These are phyloP conservation scores for Penicillium diatomitis DNA, from an alignment of 495 filamentous ascomycete genomes.

Conservation along the genomic window DNA sequence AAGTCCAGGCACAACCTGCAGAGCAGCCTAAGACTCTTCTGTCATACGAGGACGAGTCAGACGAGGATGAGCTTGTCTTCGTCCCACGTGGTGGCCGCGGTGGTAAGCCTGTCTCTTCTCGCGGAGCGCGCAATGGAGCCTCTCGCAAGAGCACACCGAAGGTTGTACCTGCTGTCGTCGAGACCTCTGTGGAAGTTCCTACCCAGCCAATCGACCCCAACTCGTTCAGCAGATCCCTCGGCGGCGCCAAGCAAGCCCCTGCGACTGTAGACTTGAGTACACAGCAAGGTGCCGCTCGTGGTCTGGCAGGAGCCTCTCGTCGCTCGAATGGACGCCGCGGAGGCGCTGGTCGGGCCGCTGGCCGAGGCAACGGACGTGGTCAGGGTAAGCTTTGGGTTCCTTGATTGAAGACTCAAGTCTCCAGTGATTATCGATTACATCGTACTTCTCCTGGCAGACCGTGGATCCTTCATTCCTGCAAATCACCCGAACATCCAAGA, in stretches of 20 bases:
- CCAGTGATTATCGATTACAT: slow-evolving; percentile 11
- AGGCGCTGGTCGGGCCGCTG: slow-evolving; percentile 17
- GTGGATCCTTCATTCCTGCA: slow-evolving; percentile 6
- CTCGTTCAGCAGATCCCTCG: slow-evolving; percentile 42
- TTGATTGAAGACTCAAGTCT: slow-evolving; percentile 24
- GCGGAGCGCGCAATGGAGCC: slow-evolving; percentile 15
- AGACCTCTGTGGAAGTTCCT: slow-evolving; percentile 32
- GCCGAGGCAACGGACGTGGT: slow-evolving; percentile 33
- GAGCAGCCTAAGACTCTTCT: slow-evolving; percentile 33
- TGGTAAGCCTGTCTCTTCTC: slow-evolving; percentile 30
- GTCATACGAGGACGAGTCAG: slow-evolving; percentile 42
- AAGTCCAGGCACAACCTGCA: slow-evolving; percentile 23
- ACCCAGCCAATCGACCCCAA: slow-evolving; percentile 47
- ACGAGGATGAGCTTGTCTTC: slow-evolving; percentile 53
- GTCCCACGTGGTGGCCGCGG: slow-evolving; percentile 38
- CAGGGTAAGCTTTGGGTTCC: slow-evolving; percentile 48
- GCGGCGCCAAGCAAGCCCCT: slow-evolving; percentile 16
- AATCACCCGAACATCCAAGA: slow-evolving; percentile 11
- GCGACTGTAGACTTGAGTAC: slow-evolving; percentile 29
- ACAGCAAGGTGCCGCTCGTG: slow-evolving; percentile 29
- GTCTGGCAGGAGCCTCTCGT: slow-evolving; percentile 30
- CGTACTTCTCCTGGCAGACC: slow-evolving; percentile 13
- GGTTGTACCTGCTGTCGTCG: slow-evolving; percentile 12
- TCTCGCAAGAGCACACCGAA: slow-evolving; percentile 22
- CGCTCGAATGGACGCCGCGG: slow-evolving; percentile 28